Conservation (phyloP, 208 protist species). For the Crithidia brevicula region DNA sequence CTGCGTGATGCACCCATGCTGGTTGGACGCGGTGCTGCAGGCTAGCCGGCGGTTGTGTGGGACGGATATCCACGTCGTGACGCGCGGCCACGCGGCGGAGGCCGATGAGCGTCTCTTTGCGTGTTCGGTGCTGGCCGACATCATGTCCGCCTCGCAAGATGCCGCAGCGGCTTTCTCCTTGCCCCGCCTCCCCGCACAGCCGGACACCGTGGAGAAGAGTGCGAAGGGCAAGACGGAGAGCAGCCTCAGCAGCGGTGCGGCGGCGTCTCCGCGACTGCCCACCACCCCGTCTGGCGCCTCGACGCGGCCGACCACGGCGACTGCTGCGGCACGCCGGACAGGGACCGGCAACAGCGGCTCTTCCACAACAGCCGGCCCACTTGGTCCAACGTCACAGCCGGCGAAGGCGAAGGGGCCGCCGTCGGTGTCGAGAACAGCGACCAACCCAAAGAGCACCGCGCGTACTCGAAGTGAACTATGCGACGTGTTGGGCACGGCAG, state of each 20-base stretch:
- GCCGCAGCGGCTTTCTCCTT: background rate
- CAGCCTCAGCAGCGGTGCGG: too few relatives aligned
- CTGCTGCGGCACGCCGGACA: background rate
- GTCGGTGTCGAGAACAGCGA: background rate
- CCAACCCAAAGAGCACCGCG: too few relatives aligned
- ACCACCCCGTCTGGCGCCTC: conserved; percentile 4
- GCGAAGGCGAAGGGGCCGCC: too few relatives aligned
- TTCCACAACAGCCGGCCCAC: too few relatives aligned
- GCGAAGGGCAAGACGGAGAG: too few relatives aligned
- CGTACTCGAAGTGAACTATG: too few relatives aligned
- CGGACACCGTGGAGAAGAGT: background rate
- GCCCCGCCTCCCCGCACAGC: background rate
- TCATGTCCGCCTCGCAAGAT: conserved; percentile 6
- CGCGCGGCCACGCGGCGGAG: conserved; percentile 14
- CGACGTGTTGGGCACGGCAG: background rate
- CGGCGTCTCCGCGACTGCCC: background rate
- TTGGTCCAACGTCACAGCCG: too few relatives aligned
- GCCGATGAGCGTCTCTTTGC: conserved; percentile 20
- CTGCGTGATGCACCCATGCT: conserved; percentile 23
- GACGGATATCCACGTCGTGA: conserved; percentile 17
- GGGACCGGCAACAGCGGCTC: too few relatives aligned
- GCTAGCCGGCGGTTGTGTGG: background rate
- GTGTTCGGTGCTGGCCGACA: background rate
- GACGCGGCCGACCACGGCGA: conserved; percentile 11
- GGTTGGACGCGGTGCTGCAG: conserved; percentile 21